Percentiles rank a stretch among this genome's conserved stretches.
Conservation (phyloP, 73 alveolate species). For the Stentor roeselii region DNA sequence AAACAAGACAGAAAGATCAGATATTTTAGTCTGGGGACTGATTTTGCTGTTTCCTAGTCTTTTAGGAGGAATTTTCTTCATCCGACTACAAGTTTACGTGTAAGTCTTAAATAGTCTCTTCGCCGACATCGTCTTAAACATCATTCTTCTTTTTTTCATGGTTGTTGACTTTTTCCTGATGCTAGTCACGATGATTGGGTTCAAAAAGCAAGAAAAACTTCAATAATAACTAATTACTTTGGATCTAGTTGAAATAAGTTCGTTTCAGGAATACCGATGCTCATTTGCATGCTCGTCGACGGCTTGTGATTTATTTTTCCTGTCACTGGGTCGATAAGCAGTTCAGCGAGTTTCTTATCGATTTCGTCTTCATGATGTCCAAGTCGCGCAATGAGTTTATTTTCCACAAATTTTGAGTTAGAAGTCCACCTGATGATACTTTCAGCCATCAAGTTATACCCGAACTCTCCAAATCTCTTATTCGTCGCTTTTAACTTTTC, state of each 20-base stretch:
- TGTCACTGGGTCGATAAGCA: conserved; percentile 43
- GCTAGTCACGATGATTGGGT: background rate
- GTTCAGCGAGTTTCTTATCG: conserved; percentile 61
- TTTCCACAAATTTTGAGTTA: conserved; percentile 51
- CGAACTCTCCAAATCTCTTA: conserved; percentile 65
- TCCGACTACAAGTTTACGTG: conserved; percentile 7
- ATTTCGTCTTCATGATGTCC: conserved; percentile 54
- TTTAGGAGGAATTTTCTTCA: conserved; percentile 16
- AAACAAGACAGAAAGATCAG: conserved; percentile 5
- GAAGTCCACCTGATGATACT: conserved; percentile 58
- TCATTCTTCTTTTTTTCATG: background rate
- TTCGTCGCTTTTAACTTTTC: conserved; percentile 60
- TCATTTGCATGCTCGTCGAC: conserved; percentile 6
- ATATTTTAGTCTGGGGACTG: background rate
- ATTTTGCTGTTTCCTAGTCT: background rate
- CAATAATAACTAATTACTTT: background rate
- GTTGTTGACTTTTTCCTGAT: background rate
- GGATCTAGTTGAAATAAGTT: background rate
- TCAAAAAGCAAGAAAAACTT: background rate
- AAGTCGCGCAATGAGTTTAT: conserved; percentile 52
- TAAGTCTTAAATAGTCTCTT: background rate
- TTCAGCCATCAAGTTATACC: conserved; percentile 64
- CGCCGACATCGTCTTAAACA: background rate
- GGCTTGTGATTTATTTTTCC: conserved; percentile 38
- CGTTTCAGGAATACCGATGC: background rate